phyloP scores from a whole-genome alignment of 805 yeast genomes.

The Lachancea kluyveri region DNA sequence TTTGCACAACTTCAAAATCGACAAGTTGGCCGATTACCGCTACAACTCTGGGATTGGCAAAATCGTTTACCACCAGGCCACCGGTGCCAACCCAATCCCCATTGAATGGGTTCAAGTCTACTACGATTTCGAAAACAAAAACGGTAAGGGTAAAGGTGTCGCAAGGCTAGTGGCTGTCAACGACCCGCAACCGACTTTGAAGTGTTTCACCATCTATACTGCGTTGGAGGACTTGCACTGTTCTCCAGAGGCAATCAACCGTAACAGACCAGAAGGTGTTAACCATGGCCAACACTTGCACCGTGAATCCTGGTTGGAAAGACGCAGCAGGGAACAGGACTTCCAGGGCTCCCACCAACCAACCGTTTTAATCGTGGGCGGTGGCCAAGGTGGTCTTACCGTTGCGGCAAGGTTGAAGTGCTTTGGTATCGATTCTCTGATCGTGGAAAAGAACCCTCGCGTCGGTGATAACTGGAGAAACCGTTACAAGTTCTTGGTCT shows the following conservation, averaged over 20 bases:
- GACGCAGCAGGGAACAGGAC: conserved; percentile 26
- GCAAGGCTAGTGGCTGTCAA: conserved; percentile 30
- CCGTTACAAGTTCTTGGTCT: conserved; percentile 38
- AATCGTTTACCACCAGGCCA: conserved; percentile 25
- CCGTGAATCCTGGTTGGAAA: conserved; percentile 36
- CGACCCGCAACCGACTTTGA: conserved; percentile 25
- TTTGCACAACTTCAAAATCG: conserved; percentile 27
- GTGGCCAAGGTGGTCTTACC: conserved; percentile 42
- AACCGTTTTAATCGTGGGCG: conserved; percentile 40
- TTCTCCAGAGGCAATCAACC: conserved; percentile 31
- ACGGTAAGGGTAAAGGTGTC: conserved; percentile 32
- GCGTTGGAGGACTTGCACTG: conserved; percentile 30
- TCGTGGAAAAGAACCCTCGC: conserved; percentile 33
- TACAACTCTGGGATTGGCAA: conserved; percentile 28
- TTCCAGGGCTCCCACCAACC: conserved; percentile 34
- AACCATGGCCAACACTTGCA: conserved; percentile 35
- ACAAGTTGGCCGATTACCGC: conserved; percentile 26
- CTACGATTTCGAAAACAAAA: conserved; percentile 26
- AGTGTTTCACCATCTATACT: conserved; percentile 32
- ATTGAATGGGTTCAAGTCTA: conserved; percentile 34
- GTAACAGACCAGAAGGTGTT: conserved; percentile 33
- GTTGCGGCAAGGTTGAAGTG: conserved; percentile 38
- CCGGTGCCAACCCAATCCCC: conserved; percentile 21
- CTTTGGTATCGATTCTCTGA: conserved; percentile 36
- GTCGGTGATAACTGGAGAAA: conserved; percentile 45